phyloP scores from a whole-genome alignment of 345 rosid genomes.

The Reutealis trisperma region DNA sequence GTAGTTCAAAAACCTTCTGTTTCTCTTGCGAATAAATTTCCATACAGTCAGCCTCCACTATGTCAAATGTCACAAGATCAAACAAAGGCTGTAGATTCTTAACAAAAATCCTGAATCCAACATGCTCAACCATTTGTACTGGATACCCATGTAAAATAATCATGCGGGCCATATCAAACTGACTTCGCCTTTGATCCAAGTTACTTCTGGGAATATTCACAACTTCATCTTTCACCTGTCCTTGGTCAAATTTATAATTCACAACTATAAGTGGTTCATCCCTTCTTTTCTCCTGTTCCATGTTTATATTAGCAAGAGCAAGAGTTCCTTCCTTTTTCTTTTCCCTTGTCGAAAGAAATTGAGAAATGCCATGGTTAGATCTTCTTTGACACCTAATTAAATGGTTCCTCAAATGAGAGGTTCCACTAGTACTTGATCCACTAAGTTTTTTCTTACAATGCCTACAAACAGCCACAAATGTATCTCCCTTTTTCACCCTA shows the following conservation, averaged over 20 bases:
- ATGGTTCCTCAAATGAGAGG: constrained; percentile 84
- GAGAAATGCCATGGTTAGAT: constrained; percentile 38
- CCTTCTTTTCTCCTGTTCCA: constrained; percentile 48
- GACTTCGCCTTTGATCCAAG: constrained; percentile 71
- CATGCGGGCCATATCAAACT: constrained; percentile 78
- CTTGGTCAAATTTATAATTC: constrained; percentile 55
- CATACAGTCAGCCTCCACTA: constrained; percentile 71
- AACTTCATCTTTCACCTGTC: constrained; percentile 42
- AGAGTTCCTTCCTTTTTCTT: constrained; percentile 57
- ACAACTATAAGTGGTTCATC: constrained; percentile 56
- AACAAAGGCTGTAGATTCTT: constrained; percentile 72
- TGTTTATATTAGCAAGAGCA: constrained; percentile 33
- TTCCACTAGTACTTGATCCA: constrained; percentile 82
- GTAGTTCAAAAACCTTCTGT: constrained; percentile 56
- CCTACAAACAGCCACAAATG: constrained; percentile 68
- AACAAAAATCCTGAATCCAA: constrained; percentile 67
- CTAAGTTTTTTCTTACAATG: constrained; percentile 80
- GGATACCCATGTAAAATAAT: constrained; percentile 78
- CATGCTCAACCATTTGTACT: constrained; percentile 71
- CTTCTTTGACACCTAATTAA: constrained; percentile 70
- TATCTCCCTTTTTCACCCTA: constrained; percentile 69
- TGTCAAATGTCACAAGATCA: constrained; percentile 53
- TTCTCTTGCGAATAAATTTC: constrained; percentile 72
- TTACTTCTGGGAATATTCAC: constrained; percentile 20
- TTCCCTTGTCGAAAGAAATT: constrained; percentile 41